Conservation (phyloP, 352 stramenopile species). For the Hyaloperonospora brassicae region DNA sequence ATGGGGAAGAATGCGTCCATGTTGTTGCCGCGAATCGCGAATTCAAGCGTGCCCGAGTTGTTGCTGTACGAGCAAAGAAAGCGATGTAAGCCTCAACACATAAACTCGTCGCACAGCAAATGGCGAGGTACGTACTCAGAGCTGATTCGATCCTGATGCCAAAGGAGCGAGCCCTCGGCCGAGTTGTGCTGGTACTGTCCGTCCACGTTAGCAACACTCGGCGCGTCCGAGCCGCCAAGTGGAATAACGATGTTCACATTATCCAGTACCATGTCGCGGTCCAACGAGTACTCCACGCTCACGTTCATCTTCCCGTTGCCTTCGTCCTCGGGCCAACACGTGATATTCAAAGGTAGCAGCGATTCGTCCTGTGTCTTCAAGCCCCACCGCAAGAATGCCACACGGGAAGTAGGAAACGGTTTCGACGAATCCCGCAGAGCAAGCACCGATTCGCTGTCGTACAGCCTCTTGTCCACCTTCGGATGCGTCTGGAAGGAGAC, state of each 20-base stretch:
- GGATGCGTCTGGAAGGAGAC: conserved; percentile 83
- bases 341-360: conserved; percentile 81
- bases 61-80: conserved; percentile 39
- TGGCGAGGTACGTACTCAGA: conserved; percentile 46
- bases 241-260: conserved; percentile 84
- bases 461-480: conserved; percentile 85
- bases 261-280: conserved; percentile 81
- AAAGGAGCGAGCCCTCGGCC: conserved; percentile 55
- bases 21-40: conserved; percentile 68
- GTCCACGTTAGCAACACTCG: conserved; percentile 68
- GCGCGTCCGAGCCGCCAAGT: conserved; percentile 59
- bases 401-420: conserved; percentile 71
- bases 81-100: conserved; percentile 8
- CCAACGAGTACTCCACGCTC: conserved; percentile 83
- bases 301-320: conserved; percentile 82
- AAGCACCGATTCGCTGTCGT: conserved; percentile 72
- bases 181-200: conserved; percentile 85
- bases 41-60: conserved; percentile 74
- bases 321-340: conserved; percentile 84
- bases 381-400: conserved; percentile 79
- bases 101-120: neutral
- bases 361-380: conserved; percentile 83
- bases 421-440: conserved; percentile 76
- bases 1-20: conserved; percentile 85
- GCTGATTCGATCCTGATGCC: conserved; percentile 77